A percentile compares a stretch with the other conserved stretches of the same genome.
Evolutionary conservation across 495 filamentous ascomycete genomes (phyloP).

Genomic region (Talaromyces liani): DNA sequence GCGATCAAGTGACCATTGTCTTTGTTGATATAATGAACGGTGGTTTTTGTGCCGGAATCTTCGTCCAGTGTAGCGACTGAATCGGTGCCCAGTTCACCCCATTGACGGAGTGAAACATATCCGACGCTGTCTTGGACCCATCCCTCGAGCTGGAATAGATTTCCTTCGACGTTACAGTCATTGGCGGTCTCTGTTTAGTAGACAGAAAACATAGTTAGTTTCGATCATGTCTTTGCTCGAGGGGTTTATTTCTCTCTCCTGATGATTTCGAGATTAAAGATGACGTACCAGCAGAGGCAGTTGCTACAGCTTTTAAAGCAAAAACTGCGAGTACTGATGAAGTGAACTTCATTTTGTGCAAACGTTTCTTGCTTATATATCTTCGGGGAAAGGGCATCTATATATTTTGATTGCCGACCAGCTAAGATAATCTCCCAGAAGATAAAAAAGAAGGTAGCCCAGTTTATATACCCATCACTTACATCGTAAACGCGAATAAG

Average conservation of each 20-base stretch:
- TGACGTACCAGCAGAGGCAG: neutral
- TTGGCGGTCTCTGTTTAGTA: neutral
- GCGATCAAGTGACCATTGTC: neutral
- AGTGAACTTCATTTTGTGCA: neutral
- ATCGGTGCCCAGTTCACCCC: neutral
- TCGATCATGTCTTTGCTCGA: neutral
- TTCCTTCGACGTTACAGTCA: neutral
- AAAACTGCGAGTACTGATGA: neutral
- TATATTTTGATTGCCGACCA: no score
- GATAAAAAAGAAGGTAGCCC: neutral
- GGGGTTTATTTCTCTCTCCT: neutral
- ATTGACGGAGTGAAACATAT: neutral
- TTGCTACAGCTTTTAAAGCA: neutral
- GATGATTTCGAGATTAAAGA: neutral
- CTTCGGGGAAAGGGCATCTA: no score
- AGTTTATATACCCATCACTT: neutral
- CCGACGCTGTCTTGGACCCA: neutral
- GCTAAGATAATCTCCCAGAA: no score
- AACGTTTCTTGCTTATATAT: neutral
- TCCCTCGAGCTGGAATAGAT: neutral
- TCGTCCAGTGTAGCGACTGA: neutral
- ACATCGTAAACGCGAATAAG: neutral
- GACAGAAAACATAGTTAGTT: neutral
- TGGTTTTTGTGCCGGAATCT: neutral
- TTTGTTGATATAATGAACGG: neutral